A percentile compares a stretch with the other conserved stretches of the same genome.
These are phyloP conservation scores for Sanghuangporus baumii DNA, from an alignment of 1,284 basidiomycete genomes.

Conservation along the genomic window DNA sequence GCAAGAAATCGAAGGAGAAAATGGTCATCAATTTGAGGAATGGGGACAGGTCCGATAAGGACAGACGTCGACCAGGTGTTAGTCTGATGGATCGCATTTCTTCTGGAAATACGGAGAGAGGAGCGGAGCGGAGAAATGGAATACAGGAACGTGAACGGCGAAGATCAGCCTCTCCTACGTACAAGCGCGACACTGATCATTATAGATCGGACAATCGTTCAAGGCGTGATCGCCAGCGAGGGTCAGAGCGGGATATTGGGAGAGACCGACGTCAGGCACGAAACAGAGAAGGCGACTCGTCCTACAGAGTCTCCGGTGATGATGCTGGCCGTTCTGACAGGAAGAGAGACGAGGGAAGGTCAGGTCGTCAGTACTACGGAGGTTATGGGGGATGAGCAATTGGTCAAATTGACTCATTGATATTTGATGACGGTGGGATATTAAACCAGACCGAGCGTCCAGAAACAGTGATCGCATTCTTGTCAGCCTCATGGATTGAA, in stretches of 20 bases:
- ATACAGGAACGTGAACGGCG: neutral
- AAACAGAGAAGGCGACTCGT: constrained; percentile 16
- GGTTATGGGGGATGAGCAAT: constrained; percentile 9
- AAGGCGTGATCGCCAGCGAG: constrained; percentile 15
- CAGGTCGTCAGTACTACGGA: constrained; percentile 13
- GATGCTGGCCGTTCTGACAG: neutral
- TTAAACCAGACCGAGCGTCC: neutral
- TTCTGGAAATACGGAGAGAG: neutral
- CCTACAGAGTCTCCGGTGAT: neutral
- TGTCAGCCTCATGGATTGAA: neutral
- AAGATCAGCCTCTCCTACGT: constrained; percentile 14
- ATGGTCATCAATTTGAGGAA: constrained; percentile 23
- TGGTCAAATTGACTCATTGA: neutral
- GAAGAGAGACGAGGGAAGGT: neutral
- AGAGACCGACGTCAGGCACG: constrained; percentile 21
- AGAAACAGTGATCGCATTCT: neutral
- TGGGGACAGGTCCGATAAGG: constrained; percentile 20
- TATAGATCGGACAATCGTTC: constrained; percentile 14
- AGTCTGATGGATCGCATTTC: constrained; percentile 3
- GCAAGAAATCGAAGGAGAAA: constrained; percentile 13
- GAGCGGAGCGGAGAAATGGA: neutral
- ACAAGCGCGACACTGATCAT: neutral
- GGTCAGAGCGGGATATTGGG: constrained; percentile 19
- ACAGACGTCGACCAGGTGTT: neutral
- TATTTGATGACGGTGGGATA: too few relatives aligned